Percentiles rank a stretch among this genome's conserved stretches.
These are phyloP conservation scores for Clonostachys solani DNA, from an alignment of 2,329 filamentous ascomycete genomes.

Conservation along the genomic window DNA sequence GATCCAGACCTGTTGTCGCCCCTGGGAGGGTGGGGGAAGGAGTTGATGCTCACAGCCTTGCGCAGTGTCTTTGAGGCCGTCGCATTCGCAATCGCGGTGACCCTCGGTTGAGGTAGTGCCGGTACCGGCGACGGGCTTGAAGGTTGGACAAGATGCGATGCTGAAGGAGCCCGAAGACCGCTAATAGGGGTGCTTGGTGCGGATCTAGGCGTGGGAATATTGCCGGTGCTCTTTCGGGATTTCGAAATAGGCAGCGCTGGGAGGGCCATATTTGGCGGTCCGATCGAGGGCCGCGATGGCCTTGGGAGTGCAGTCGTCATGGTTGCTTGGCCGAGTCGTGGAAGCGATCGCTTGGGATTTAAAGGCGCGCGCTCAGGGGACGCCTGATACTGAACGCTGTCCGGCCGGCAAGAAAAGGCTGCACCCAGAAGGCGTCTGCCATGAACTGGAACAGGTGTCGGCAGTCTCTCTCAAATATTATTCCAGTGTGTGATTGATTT, in stretches of 20 bases:
- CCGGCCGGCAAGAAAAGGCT: no score
- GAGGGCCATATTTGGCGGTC: conserved; percentile 67
- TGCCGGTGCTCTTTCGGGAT: conserved; percentile 62
- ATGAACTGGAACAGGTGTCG: no score
- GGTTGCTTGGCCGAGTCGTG: not conserved
- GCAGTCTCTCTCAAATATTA: no score
- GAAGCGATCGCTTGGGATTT: not conserved
- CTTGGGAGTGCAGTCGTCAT: conserved; percentile 56
- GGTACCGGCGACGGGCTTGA: conserved; percentile 45
- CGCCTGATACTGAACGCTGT: no score
- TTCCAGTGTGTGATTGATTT: no score
- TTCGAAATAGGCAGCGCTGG: conserved; percentile 72
- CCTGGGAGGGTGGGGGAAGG: conserved; percentile 86
- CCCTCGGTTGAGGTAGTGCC: conserved; percentile 51
- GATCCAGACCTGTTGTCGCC: conserved; percentile 47
- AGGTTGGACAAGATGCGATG: conserved; percentile 45
- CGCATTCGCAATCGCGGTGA: conserved; percentile 49
- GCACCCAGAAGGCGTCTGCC: no score
- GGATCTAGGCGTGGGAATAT: conserved; percentile 35
- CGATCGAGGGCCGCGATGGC: conserved; percentile 62
- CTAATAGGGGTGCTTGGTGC: conserved; percentile 48
- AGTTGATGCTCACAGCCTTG: conserved; percentile 89
- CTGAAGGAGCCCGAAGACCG: conserved; percentile 55
- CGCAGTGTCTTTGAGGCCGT: conserved; percentile 57
- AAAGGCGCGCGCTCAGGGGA: no score